Percentiles rank a stretch among this genome's conserved stretches.
phyloP scores from a whole-genome alignment of 768 basidiomycete species.

The Termitomyces eurrhizus region DNA sequence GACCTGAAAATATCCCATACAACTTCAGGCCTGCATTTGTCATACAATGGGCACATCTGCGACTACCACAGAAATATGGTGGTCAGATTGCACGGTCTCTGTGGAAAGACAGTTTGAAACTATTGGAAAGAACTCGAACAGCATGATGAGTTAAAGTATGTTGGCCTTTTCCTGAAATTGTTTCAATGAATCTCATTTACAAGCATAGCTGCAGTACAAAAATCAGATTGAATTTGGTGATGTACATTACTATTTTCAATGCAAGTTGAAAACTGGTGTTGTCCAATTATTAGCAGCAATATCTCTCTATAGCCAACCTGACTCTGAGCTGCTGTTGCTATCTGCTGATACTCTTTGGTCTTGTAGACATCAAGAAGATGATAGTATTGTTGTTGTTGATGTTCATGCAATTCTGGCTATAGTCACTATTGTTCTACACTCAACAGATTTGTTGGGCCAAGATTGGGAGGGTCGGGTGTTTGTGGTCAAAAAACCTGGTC shows the following conservation, averaged over 20 bases:
- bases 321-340: no score
- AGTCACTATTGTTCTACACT: no score
- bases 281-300: no score
- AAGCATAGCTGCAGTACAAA: constrained; percentile 4
- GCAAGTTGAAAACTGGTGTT: not conserved
- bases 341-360: no score
- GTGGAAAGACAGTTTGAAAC: constrained; percentile 11
- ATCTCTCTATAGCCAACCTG: no score
- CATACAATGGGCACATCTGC: constrained; percentile 15
- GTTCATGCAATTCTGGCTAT: no score
- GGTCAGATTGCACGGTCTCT: constrained; percentile 20
- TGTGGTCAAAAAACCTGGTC: constrained; percentile 15
- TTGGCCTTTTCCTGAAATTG: not conserved
- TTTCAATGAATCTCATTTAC: not conserved
- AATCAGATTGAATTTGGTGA: constrained; percentile 11
- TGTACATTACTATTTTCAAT: constrained; percentile 13
- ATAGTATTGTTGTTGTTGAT: no score
- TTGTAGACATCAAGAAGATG: no score
- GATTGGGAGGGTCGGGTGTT: constrained; percentile 11
- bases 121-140: not conserved
- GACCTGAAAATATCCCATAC: constrained; percentile 1
- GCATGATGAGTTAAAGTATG: no score
- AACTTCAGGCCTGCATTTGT: constrained; percentile 8
- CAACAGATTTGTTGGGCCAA: constrained; percentile 9
- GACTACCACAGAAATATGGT: constrained; percentile 11